phyloP scores from a whole-genome alignment of 164 flowering plant species.

The Platanus orientalis region DNA sequence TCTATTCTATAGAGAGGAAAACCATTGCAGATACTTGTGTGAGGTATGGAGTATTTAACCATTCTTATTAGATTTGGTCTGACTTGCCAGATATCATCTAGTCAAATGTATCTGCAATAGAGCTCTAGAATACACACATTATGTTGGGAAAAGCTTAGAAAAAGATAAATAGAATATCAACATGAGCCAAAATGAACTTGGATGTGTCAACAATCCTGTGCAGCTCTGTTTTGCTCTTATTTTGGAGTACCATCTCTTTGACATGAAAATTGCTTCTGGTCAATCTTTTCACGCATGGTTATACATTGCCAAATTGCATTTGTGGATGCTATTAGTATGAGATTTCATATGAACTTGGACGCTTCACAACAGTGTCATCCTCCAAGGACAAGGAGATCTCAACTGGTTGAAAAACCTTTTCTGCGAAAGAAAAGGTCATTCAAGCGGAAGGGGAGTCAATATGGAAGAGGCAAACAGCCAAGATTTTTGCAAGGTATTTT shows the following conservation, averaged over 20 bases:
- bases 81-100: no score
- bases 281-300: neutral
- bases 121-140: no score
- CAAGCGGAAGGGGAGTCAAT: conserved; percentile 42
- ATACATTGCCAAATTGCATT: neutral
- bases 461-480: conserved; percentile 49
- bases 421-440: conserved; percentile 61
- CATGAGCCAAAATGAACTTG: no score
- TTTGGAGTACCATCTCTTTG: neutral
- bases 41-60: no score
- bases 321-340: neutral
- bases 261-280: neutral
- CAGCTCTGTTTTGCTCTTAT: neutral
- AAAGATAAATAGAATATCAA: no score
- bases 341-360: conserved; percentile 7
- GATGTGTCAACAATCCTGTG: neutral
- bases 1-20: no score
- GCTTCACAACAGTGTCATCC: conserved; percentile 40
- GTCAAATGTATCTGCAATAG: no score
- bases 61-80: no score
- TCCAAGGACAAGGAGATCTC: conserved; percentile 46
- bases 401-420: conserved; percentile 37
- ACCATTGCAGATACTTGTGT: no score
- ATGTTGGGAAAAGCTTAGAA: no score
- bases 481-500: conserved; percentile 39